Evolutionary conservation across 1,284 basidiomycete genomes (phyloP).

Genomic region (Trichosporon sp.): DNA sequence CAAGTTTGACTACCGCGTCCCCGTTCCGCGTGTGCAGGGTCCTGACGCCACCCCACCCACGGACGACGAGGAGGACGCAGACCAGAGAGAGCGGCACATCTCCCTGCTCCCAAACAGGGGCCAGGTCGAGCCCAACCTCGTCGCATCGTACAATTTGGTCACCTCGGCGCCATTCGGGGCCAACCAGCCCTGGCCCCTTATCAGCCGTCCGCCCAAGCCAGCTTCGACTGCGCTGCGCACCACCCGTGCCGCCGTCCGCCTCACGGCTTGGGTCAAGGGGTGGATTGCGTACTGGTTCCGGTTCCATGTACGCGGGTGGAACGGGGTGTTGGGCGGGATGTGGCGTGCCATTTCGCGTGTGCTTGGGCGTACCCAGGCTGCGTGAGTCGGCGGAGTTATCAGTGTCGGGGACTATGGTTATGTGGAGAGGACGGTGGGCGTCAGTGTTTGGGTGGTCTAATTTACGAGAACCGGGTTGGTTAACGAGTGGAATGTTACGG

Average conservation of each 20-base stretch:
- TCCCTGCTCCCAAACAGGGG: background rate
- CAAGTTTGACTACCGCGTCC: constrained; percentile 3
- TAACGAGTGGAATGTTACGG: too few relatives aligned
- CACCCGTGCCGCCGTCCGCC: constrained; percentile 2
- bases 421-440: too few relatives aligned
- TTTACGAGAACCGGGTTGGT: too few relatives aligned
- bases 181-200: constrained; percentile 51
- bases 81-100: background rate
- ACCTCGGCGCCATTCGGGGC: constrained; percentile 49
- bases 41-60: background rate
- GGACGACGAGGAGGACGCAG: background rate
- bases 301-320: constrained; percentile 8
- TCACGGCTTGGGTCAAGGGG: constrained; percentile 5
- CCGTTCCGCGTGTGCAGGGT: background rate
- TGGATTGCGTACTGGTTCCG: constrained; percentile 15
- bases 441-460: background rate
- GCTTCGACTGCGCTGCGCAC: background rate
- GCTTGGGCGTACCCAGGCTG: background rate
- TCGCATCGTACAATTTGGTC: constrained; percentile 49
- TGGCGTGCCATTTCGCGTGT: background rate
- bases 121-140: background rate
- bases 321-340: background rate
- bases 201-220: constrained; percentile 10
- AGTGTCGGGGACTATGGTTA: background rate
- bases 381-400: background rate